Evolutionary conservation across 1,139 yeast species (phyloP).

Genomic region (Sugiyamaella castrensis): DNA sequence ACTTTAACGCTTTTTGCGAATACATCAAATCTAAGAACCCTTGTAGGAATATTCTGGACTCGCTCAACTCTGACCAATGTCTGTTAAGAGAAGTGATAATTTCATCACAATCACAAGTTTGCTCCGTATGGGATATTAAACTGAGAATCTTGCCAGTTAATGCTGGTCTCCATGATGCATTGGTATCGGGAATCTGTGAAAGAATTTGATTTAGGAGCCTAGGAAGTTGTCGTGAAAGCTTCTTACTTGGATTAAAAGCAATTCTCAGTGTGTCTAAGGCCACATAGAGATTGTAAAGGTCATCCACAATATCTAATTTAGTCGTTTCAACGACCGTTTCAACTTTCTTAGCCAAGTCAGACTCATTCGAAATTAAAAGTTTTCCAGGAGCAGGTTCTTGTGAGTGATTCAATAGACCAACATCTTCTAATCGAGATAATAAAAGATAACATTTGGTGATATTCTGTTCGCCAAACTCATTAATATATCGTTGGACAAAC

Average conservation of each 20-base stretch:
- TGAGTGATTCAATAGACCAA: constrained; percentile 18
- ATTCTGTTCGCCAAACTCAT: constrained; percentile 12
- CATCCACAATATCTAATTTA: constrained; percentile 1
- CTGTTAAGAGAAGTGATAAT: constrained; percentile 1
- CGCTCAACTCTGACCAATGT: constrained; percentile 1
- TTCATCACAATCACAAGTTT: neutral
- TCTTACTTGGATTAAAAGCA: constrained; percentile 1
- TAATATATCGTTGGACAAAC: constrained; percentile 22
- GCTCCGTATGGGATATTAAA: neutral
- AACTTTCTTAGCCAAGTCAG: constrained; percentile 1
- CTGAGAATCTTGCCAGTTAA: constrained; percentile 20
- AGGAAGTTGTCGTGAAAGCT: neutral
- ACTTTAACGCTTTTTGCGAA: neutral
- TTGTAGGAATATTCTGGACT: constrained; percentile 17
- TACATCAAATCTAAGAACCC: constrained; percentile 16
- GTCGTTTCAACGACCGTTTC: neutral
- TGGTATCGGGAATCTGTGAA: neutral
- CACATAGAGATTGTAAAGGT: constrained; percentile 1
- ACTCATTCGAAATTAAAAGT: constrained; percentile 4
- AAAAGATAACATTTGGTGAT: neutral
- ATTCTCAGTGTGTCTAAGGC: constrained; percentile 1
- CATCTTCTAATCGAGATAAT: constrained; percentile 12
- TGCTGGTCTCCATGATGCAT: constrained; percentile 17
- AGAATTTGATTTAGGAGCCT: constrained; percentile 1
- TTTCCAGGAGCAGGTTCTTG: constrained; percentile 15